These are phyloP conservation scores for Fallopia convolvulus DNA, from an alignment of 148 eudicot genomes.

Conservation along the genomic window DNA sequence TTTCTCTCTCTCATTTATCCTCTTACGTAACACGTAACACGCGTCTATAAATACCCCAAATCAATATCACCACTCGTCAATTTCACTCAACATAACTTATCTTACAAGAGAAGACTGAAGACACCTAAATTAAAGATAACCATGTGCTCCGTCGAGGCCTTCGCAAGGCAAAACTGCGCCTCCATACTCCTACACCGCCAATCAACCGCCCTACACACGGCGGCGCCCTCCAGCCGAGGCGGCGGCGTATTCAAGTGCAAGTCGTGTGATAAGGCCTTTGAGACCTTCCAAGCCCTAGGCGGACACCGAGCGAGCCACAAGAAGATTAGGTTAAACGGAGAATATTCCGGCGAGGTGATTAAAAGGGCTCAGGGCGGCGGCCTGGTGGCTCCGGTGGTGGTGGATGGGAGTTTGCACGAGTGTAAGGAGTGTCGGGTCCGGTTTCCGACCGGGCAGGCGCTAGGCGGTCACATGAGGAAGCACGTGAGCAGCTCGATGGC, in stretches of 20 bases:
- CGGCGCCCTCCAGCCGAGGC: neutral
- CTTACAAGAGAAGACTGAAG: too few relatives aligned
- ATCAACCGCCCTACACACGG: neutral
- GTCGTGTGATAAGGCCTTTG: conserved; percentile 25
- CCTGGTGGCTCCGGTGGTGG: neutral
- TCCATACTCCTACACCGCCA: neutral
- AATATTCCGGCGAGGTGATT: neutral
- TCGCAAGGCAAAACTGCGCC: neutral
- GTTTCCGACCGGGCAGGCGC: conserved; percentile 27
- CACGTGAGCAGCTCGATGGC: conserved; percentile 9
- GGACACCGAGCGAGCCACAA: conserved; percentile 42
- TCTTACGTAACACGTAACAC: too few relatives aligned
- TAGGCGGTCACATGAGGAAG: conserved; percentile 33
- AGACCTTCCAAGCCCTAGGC: conserved; percentile 31
- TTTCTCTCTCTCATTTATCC: too few relatives aligned
- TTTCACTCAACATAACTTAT: too few relatives aligned
- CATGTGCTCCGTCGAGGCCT: neutral
- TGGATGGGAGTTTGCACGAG: conserved; percentile 19
- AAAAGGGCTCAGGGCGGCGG: neutral
- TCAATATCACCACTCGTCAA: too few relatives aligned
- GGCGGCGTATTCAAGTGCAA: conserved; percentile 18
- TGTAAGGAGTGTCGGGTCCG: conserved; percentile 26
- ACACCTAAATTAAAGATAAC: neutral
- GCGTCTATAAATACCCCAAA: too few relatives aligned
- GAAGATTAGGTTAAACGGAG: conserved; percentile 6